Percentiles rank a stretch among this genome's conserved stretches.
Evolutionary conservation across 2,329 filamentous ascomycete genomes (phyloP).

Genomic region (Nothophoma quercina): DNA sequence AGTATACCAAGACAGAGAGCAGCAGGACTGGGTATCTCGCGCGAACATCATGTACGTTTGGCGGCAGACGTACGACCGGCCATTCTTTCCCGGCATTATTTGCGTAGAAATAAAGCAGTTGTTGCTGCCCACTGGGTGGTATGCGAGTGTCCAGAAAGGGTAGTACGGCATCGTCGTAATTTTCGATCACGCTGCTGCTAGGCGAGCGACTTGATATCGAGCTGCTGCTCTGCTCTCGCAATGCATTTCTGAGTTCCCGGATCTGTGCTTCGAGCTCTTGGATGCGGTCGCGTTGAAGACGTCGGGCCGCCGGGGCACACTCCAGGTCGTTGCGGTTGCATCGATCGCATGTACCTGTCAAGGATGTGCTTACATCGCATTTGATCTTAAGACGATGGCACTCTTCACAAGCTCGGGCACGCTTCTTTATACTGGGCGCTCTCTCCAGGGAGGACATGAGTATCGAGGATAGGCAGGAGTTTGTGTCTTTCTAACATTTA

Average conservation of each 20-base stretch:
- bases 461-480: background rate
- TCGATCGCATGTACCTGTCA: constrained; percentile 29
- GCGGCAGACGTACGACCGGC: constrained; percentile 24
- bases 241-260: constrained; percentile 27
- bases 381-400: constrained; percentile 43
- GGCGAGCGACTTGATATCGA: constrained; percentile 28
- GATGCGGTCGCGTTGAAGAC: constrained; percentile 39
- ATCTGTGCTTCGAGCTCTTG: constrained; percentile 37
- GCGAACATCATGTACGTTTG: constrained; percentile 26
- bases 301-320: constrained; percentile 35
- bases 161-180: constrained; percentile 26
- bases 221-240: constrained; percentile 28
- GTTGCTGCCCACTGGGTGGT: constrained; percentile 26
- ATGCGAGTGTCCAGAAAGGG: constrained; percentile 34
- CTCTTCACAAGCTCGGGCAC: constrained; percentile 37
- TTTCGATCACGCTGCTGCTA: constrained; percentile 20
- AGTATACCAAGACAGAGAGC: constrained; percentile 29
- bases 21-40: constrained; percentile 33
- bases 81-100: constrained; percentile 28
- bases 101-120: constrained; percentile 26
- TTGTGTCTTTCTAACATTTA: background rate
- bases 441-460: constrained; percentile 3
- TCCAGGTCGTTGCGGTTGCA: constrained; percentile 34
- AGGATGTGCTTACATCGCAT: constrained; percentile 31
- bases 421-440: constrained; percentile 30